phyloP scores from a whole-genome alignment of 768 basidiomycete genomes.

The Mycena sanguinolenta region DNA sequence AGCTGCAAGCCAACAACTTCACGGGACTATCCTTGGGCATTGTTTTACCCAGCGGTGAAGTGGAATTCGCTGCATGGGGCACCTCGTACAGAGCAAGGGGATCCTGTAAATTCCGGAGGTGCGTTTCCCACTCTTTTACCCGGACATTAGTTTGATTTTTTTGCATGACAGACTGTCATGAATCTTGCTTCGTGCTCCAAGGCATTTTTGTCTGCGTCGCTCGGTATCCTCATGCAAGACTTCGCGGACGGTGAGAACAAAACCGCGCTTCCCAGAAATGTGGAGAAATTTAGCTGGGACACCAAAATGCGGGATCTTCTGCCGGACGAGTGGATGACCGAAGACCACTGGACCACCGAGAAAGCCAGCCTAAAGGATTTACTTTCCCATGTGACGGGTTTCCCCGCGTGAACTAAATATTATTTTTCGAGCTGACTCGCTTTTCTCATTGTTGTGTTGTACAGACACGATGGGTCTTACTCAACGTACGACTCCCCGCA shows the following conservation, averaged over 20 bases:
- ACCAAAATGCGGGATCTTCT: constrained; percentile 53
- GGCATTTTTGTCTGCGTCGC: constrained; percentile 52
- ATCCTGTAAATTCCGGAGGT: not conserved
- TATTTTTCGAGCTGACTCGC: not conserved
- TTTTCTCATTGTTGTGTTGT: not conserved
- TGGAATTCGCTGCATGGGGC: too few relatives aligned
- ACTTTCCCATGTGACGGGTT: not conserved
- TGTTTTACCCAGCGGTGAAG: too few relatives aligned
- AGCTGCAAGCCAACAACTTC: too few relatives aligned
- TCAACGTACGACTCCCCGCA: not conserved
- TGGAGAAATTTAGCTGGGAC: constrained; percentile 51
- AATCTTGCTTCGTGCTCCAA: constrained; percentile 53
- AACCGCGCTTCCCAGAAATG: constrained; percentile 48
- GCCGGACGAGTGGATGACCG: constrained; percentile 55
- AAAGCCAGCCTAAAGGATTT: constrained; percentile 50
- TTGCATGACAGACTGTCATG: constrained; percentile 49
- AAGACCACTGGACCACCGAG: constrained; percentile 54
- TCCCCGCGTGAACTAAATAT: not conserved
- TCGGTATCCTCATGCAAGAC: constrained; percentile 43
- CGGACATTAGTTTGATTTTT: not conserved
- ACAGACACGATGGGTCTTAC: not conserved
- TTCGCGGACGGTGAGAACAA: constrained; percentile 50
- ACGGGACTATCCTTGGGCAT: too few relatives aligned
- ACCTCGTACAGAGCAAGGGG: too few relatives aligned
- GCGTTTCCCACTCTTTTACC: not conserved